These are phyloP conservation scores for Zymoseptoria crescenta DNA, from an alignment of 2,329 filamentous ascomycete genomes.

Conservation along the genomic window DNA sequence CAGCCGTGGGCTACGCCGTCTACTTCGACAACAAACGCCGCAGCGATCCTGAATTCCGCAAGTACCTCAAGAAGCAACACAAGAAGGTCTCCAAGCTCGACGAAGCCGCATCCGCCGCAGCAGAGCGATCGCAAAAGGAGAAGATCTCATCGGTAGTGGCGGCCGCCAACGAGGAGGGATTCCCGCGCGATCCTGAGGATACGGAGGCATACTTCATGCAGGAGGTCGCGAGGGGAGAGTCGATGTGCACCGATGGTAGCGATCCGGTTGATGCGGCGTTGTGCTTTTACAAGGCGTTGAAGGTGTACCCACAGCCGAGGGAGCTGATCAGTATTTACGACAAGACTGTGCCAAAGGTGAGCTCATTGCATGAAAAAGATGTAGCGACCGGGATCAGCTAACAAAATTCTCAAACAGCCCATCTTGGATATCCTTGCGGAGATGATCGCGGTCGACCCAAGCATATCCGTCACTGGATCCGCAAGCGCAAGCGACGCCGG, in stretches of 20 bases:
- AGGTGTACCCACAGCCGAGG: constrained; percentile 90
- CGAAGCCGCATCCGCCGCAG: constrained; percentile 63
- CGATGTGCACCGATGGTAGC: constrained; percentile 72
- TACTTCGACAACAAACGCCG: constrained; percentile 61
- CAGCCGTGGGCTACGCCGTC: constrained; percentile 55
- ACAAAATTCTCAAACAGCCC: constrained; percentile 46
- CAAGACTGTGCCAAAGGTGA: constrained; percentile 92
- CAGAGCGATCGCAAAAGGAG: constrained; percentile 60
- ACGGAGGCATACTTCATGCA: constrained; percentile 96
- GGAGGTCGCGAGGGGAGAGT: constrained; percentile 83
- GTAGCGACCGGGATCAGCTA: constrained; percentile 17
- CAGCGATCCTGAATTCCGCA: constrained; percentile 56
- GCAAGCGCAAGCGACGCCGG: constrained; percentile 19
- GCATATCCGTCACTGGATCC: constrained; percentile 33
- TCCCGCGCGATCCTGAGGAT: constrained; percentile 83
- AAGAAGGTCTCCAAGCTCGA: constrained; percentile 62
- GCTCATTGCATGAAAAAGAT: constrained; percentile 5
- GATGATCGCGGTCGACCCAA: constrained; percentile 91
- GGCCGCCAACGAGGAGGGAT: constrained; percentile 81
- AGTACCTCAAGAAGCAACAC: constrained; percentile 62
- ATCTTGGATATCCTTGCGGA: constrained; percentile 93
- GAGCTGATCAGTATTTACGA: constrained; percentile 97
- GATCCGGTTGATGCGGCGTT: constrained; percentile 75
- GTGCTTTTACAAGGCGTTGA: constrained; percentile 96
- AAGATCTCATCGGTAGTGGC: constrained; percentile 68